These are phyloP conservation scores for Eimeria maxima DNA, from an alignment of 169 alveolate species.

Conservation along the genomic window DNA sequence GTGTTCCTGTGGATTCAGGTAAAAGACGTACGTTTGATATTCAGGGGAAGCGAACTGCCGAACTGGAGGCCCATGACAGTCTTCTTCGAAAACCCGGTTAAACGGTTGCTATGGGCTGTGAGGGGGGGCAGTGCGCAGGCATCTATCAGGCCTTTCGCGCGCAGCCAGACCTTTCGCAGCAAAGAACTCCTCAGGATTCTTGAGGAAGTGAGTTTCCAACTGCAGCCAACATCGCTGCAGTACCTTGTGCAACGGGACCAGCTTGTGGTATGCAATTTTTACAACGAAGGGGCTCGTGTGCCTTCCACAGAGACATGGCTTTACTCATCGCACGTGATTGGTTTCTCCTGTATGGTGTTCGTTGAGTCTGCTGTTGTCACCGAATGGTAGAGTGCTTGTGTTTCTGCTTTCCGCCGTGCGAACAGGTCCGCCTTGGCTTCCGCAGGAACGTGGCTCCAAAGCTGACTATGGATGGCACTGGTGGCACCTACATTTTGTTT, in stretches of 20 bases:
- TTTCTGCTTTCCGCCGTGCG: neutral
- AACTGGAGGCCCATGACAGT: slow-evolving; percentile 93
- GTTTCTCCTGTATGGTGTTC: neutral
- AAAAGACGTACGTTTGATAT: slow-evolving; percentile 91
- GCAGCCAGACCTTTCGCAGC: slow-evolving; percentile 71
- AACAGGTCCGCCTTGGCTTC: slow-evolving; percentile 94
- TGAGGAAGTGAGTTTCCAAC: slow-evolving; percentile 32
- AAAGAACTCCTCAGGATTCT: slow-evolving; percentile 63
- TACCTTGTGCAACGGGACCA: neutral
- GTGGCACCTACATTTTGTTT: slow-evolving; percentile 97
- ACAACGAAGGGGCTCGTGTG: no score
- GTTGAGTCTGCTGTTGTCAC: neutral
- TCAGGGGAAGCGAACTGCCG: slow-evolving; percentile 94
- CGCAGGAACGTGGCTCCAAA: slow-evolving; percentile 96
- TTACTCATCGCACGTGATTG: neutral
- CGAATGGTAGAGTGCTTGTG: neutral
- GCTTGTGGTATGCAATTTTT: neutral
- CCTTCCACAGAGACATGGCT: neutral
- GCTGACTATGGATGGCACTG: slow-evolving; percentile 98
- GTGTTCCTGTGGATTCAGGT: slow-evolving; percentile 74
- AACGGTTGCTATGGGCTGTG: slow-evolving; percentile 85
- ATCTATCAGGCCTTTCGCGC: slow-evolving; percentile 85
- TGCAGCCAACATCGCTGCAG: neutral
- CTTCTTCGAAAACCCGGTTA: slow-evolving; percentile 87
- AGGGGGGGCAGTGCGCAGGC: slow-evolving; percentile 86